Conservation (phyloP, 2,329 filamentous ascomycete genomes). For the Clathrospora elynae region DNA sequence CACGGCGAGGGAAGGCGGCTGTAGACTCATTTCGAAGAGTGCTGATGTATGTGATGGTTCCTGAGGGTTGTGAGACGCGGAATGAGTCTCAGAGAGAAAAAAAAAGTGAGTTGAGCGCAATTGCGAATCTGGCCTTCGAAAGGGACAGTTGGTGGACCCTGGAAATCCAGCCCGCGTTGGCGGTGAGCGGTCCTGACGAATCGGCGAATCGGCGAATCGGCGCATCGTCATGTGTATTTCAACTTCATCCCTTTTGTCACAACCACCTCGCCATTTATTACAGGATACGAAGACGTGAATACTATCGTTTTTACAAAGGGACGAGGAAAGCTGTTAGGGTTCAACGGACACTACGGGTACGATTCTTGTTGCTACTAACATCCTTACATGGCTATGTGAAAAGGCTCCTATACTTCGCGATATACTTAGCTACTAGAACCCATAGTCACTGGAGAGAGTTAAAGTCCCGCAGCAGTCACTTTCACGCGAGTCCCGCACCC, state of each 20-base stretch:
- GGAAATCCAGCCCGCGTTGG: constrained; percentile 27
- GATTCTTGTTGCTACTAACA: too few species aligned
- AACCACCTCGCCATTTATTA: constrained; percentile 7
- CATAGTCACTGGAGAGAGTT: too few species aligned
- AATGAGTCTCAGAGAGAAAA: constrained; percentile 5
- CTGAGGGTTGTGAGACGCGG: background rate
- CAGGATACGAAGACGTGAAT: constrained; percentile 8
- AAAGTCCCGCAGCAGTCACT: too few species aligned
- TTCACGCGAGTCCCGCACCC: too few species aligned
- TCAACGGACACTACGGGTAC: too few species aligned
- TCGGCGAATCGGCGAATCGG: constrained; percentile 9
- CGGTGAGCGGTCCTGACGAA: constrained; percentile 31
- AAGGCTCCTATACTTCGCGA: too few species aligned
- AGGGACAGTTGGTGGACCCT: constrained; percentile 36
- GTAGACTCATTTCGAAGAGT: constrained; percentile 41
- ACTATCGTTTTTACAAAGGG: too few species aligned
- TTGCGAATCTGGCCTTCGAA: constrained; percentile 32
- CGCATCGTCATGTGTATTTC: constrained; percentile 24
- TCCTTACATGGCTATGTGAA: too few species aligned
- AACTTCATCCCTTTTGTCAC: constrained; percentile 21
- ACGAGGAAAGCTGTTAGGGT: too few species aligned
- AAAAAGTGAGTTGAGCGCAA: constrained; percentile 23
- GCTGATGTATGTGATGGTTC: background rate
- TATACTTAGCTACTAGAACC: too few species aligned
- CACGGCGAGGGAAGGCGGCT: constrained; percentile 44